Evolutionary conservation across 1,284 basidiomycete species (phyloP), one percentile per base, ranked within the genome.

Genomic region (Trichosporon inkin): DNA sequence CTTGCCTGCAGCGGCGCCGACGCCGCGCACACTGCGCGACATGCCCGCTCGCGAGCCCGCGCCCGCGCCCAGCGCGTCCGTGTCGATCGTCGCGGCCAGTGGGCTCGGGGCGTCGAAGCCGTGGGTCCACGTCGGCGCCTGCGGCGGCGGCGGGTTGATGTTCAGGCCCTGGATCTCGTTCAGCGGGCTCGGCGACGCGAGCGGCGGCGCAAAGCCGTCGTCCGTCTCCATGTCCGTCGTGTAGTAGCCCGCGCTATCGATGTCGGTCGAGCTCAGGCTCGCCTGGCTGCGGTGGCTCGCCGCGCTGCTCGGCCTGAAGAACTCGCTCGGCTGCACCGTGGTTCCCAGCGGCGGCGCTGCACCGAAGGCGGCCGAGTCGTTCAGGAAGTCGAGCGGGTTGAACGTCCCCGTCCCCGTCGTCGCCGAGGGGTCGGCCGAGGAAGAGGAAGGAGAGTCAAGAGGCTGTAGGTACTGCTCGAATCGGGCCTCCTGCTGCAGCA

Each of bases 381-480:
- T 57, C 38, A 66, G 39, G 44, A 63, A 62, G 10, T 53, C 41
- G 17, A 65, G 54, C 4, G 63, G 61, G 57, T 63, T 60, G 53
- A 66, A 63, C 36, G 6, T 56, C 22, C 28, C 49, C 22, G 49
- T 57, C 49, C 8, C 40, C 53, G 14, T 40, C 22, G 49, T 57
- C 49, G 11, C 40, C 53, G 14, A 62, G 10, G 44, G 44, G 16
- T 22, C 44, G 13, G 44, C 6, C 20, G 40, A 44, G 40, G 20
- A 13, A 19, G 40, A 44, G 40, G 20, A 13, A 19, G 28, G 28
- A 5, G 20, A 20, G 44, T 49, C 44, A 2, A 49, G 13, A 1
- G 44, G 44, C 44, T 49, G 44, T 16, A 49, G 44, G 24, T 49
- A 49, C 24, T 44, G 40, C 40, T 49, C 44, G 44, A 49, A 49